phyloP scores from a whole-genome alignment of 345 rosid genomes.

The Brassica juncea region DNA sequence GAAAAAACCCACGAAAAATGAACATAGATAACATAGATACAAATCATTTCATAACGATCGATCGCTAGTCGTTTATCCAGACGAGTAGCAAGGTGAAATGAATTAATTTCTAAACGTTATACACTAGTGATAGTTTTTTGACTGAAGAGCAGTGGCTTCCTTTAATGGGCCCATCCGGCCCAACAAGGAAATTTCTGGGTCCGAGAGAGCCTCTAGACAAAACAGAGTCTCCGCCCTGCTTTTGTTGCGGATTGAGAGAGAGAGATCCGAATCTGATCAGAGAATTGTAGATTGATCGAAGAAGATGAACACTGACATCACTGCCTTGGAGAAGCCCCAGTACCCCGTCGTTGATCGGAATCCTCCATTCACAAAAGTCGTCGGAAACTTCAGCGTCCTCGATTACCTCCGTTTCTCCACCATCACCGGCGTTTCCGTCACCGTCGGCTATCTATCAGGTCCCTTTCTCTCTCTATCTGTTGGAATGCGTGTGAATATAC shows the following conservation, averaged over 20 bases:
- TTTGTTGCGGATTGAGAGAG: constrained; percentile 5
- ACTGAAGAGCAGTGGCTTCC: background rate
- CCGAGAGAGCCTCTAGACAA: constrained; percentile 6
- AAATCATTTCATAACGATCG: background rate
- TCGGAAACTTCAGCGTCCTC: constrained; percentile 76
- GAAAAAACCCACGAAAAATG: no score
- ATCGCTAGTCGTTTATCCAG: background rate
- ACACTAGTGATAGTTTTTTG: background rate
- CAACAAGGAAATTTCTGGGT: background rate
- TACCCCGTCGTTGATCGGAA: constrained; percentile 86
- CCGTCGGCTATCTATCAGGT: constrained; percentile 97
- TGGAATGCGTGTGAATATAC: background rate
- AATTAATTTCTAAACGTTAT: background rate
- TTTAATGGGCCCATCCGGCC: constrained; percentile 7
- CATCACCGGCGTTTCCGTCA: constrained; percentile 79
- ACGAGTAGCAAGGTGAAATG: background rate
- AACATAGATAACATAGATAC: no score
- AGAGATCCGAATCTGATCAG: background rate
- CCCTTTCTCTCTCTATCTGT: background rate
- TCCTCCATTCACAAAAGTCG: constrained; percentile 79
- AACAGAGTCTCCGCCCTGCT: background rate
- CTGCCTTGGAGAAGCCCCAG: constrained; percentile 89
- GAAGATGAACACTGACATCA: constrained; percentile 90
- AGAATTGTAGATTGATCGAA: constrained; percentile 27
- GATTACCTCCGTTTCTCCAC: constrained; percentile 79